phyloP scores from a whole-genome alignment of 2,329 filamentous ascomycete genomes.

The Aspergillus ibericus region DNA sequence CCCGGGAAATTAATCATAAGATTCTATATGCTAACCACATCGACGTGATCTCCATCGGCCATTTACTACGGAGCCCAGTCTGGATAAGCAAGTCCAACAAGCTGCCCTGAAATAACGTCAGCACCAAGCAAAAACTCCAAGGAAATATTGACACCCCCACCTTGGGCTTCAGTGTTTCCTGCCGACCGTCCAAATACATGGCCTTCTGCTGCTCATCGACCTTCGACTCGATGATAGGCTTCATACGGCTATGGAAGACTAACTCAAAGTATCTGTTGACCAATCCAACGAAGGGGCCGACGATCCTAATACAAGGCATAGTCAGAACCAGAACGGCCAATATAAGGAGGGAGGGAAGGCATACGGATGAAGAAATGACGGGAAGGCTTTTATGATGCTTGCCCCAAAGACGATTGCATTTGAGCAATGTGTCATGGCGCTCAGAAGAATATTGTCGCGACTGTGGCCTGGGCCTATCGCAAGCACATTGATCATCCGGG shows the following conservation, averaged over 20 bases:
- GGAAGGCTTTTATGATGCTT: slow-evolving; percentile 16
- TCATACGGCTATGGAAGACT: slow-evolving; percentile 13
- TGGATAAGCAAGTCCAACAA: slow-evolving; percentile 15
- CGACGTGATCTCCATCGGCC: slow-evolving; percentile 13
- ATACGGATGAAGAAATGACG: slow-evolving; percentile 12
- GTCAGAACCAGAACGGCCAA: background rate
- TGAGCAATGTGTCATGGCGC: slow-evolving; percentile 15
- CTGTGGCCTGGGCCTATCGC: slow-evolving; percentile 13
- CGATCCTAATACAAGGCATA: background rate
- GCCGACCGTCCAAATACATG: background rate
- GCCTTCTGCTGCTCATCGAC: slow-evolving; percentile 12
- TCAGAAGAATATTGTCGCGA: slow-evolving; percentile 8
- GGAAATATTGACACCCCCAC: background rate
- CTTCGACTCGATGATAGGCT: slow-evolving; percentile 13
- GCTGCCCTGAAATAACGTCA: slow-evolving; percentile 4
- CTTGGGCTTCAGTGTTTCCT: slow-evolving; percentile 8
- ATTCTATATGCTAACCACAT: slow-evolving; percentile 17
- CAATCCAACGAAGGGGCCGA: slow-evolving; percentile 14
- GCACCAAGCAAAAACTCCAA: background rate
- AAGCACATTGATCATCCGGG: slow-evolving; percentile 14
- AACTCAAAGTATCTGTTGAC: slow-evolving; percentile 13
- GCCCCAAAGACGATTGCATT: slow-evolving; percentile 15
- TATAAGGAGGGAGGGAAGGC: background rate
- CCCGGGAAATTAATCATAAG: slow-evolving; percentile 19
- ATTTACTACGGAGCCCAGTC: slow-evolving; percentile 14